Base-by-base conservation (phyloP, 345 rosid species). In the Gynandropsis gynandra region DNA sequence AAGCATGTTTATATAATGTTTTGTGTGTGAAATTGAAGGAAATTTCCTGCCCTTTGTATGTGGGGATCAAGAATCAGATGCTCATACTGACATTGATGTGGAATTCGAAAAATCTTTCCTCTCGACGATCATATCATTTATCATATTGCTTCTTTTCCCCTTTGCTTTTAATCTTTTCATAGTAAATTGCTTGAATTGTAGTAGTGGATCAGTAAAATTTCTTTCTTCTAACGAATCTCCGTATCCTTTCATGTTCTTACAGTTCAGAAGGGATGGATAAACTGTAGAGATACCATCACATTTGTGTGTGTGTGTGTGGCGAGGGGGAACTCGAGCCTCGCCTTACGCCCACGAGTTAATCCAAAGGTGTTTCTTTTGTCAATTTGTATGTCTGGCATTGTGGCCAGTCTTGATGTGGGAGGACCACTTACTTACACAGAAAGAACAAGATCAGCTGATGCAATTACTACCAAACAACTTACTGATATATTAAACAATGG, bases 351-450 rank as follows among this genome's bases (percentile, higher is more conserved):
- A 0, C 67, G 41, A 39, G 34, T 54, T 51, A 42, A 56, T 51
- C 36, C 76, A 72, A 45, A 61, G 57, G 51, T 54, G 78, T 69
- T 66, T 66, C 60, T n/a, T 67, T 37, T 51, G 76, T 69, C 72
- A 72, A 77, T 81, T 67, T 90, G 92, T 95, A 90, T 90, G 98
- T 80, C 98, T 82, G 75, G 73, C 63, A 76, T 74, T 31, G 76
- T 64, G 86, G 80, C 78, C 69, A 66, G 41, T 63, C 72, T 47
- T 54, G 75, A 63, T 53, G 64, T 67, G 40, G 84, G 69, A 72
- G 70, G 76, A 64, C 64, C 58, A 54, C 80, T 69, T 59, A 57
- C 77, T 67, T 56, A 13, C 54, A 65, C 82, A 20, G 95, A 87
- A 68, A 80, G 98, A 72, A 82, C 95, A 35, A 70, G 65, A 73